phyloP scores from a whole-genome alignment of 169 alveolate species.

The Cryptosporidium parvum region DNA sequence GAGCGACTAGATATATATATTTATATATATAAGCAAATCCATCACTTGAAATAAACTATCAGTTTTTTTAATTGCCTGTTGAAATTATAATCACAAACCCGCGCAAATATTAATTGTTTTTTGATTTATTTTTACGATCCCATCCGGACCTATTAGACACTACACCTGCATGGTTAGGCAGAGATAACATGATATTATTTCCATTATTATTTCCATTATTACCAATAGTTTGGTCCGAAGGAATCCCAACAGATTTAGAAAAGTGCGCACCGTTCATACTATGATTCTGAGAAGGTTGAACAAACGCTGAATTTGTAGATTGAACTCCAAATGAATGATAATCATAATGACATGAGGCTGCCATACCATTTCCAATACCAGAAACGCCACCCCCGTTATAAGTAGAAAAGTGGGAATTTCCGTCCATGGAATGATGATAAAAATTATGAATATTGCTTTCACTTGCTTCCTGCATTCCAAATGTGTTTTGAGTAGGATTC shows the following conservation, averaged over 20 bases:
- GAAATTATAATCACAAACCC: not conserved
- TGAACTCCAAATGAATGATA: slow-evolving; percentile 32
- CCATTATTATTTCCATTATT: slow-evolving; percentile 5
- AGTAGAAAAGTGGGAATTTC: slow-evolving; percentile 19
- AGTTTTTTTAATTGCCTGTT: not conserved
- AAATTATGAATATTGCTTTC: slow-evolving; percentile 1
- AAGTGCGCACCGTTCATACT: slow-evolving; percentile 1
- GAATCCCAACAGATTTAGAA: slow-evolving; percentile 2
- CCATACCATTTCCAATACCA: not conserved
- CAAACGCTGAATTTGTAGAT: not conserved
- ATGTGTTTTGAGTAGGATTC: not conserved
- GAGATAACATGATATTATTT: not conserved
- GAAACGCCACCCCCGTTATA: slow-evolving; percentile 12
- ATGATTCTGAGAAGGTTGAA: slow-evolving; percentile 11
- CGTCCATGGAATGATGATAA: slow-evolving; percentile 10
- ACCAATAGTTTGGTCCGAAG: slow-evolving; percentile 1
- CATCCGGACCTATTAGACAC: slow-evolving; percentile 13
- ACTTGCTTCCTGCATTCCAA: not conserved
- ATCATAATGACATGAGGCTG: slow-evolving; percentile 7
- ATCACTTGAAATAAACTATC: not conserved
- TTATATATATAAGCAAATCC: not conserved
- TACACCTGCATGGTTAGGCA: slow-evolving; percentile 4
- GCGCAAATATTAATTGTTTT: not conserved
- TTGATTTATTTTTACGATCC: slow-evolving; percentile 31
- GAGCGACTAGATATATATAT: not conserved